Evolutionary conservation across 768 basidiomycete genomes (phyloP), one percentile per base, ranked within the genome.

Genomic region (Boletus barrowsii): DNA sequence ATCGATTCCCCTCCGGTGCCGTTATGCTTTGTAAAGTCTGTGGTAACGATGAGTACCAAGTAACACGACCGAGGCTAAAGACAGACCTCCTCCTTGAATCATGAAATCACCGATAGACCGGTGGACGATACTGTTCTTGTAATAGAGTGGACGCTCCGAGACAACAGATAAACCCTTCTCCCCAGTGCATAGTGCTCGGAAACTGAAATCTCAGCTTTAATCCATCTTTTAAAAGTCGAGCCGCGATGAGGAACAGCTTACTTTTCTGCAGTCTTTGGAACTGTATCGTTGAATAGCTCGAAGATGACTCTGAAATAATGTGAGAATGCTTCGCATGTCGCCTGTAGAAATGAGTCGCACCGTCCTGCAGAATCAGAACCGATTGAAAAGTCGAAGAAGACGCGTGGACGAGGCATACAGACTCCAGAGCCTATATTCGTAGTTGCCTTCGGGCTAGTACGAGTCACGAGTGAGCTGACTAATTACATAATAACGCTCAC

Each of bases 161-260:
- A 76, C 66, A 1, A 77, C 68, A 0, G 89, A 90, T 8, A 87
- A 61, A 5, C 93, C 93, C 63, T 83, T 84, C 68, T 93, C 89
- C 10, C 93, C 93, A 1, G 92, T 95, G 67, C 89, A 92, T 49
- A 96, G 74, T 4, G 85, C 83, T 42, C 93, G 83, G 68, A 95
- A 95, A 72, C 92, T 95, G 43, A 11, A 15, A 48, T 47, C 10
- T 64, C 35, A 69, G 56, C 40, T 58, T 20, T 41, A 2, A 10
- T 47, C 5, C 22, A 53, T 36, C 41, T 40, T 24, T 46, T 32
- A 18, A 45, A 40, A 24, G 48, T 32, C 30, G n/a, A 29, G 32
- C 29, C 17, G 22, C 3, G 47, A 41, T 30, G 33, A 13, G 37
- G 39, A 52, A 40, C 15, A 18, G 59, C 78, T 52, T 63, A 93